Evolutionary conservation across 768 basidiomycete genomes (phyloP), one percentile per base, ranked within the genome.

Genomic region (Kwoniella europaea): DNA sequence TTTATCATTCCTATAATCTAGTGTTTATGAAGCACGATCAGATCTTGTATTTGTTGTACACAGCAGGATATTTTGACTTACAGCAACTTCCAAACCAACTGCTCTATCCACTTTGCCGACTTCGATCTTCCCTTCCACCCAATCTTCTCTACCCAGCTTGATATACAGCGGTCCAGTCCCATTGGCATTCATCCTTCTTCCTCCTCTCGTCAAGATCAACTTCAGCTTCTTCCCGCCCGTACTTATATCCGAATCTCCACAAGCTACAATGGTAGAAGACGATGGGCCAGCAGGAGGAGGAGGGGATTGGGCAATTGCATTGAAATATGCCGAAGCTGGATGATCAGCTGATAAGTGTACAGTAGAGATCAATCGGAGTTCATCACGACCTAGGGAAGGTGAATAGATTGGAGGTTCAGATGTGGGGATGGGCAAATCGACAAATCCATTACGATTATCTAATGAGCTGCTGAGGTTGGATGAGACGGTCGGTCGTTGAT

Each of bases 81-180:
- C 78, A 35, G 76, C 64, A n/a, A 80, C 56, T 22, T 80, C 79
- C 65, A 80, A 55, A 29, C 63, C 70, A 6, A 61, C 68, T 3
- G 66, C 79, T 71, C 74, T 61, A 29, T 80, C 79, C n/a, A 76
- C 77, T 29, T 75, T 80, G 0, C 79, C 79, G 18, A 80, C 64
- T 54, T 78, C 71, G 13, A 80, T 65, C 22, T 16, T 78, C 3
- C 79, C 79, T 54, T 76, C 77, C 2, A 80, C 59, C 22, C 58
- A 54, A 27, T 76, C 80, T 12, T 63, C 70, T 54, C 80, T 41
- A 10, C 66, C 65, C 4, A 77, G 12, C 22, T 75, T 62, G 24
- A 79, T 71, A 62, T 68, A 76, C 20, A 79, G 22, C 20, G 76
- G 78, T 6, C 80, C 80, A 18, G 73, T 76, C 6, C 75, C 74